Base-by-base conservation (phyloP, 2,329 filamentous ascomycete species). In the Aspergillus flavus region DNA sequence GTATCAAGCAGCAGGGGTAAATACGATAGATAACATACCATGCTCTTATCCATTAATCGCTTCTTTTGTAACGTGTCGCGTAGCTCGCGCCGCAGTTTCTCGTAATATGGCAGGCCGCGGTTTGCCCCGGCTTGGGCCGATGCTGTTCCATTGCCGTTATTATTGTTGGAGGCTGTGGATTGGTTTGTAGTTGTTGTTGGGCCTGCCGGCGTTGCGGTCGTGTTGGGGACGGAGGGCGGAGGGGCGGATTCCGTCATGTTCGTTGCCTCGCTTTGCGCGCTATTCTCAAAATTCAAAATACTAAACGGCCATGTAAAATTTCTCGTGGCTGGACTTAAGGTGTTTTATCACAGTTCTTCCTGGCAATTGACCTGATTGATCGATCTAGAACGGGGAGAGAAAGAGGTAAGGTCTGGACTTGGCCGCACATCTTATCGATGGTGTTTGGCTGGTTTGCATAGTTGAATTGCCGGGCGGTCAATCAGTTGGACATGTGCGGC, bases 11-110 rank as follows among this genome's bases (percentile, higher is more conserved):
- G 30, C 11, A 16, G n/a, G 11, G n/a, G 14, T 11, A 1, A 7
- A 39, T 19, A 11, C n/a, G 19, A 26, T 6, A 19, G 34, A 12
- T 28, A 10, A 77, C 80, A 66, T 71, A 88, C 86, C 76, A 89
- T 79, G 71, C 82, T 84, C 69, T 84, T 85, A 70, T 91, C 88
- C 58, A 91, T 82, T 21, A 84, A 70, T 32, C 87, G 83, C 74
- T 90, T 90, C 79, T 87, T 89, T 58, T 87, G 82, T 10, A 93
- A 79, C 2, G 89, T 87, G 61, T 89, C 86, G 66, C 89, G 85
- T 4, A 93, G 82, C 62, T 90, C 88, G 62, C 85, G 83, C 63
- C 90, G 85, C 55, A 91, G 83, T 72, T 89, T 89, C 75, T 93
- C 90, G 77, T 93, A 93, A 79, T 90, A 92, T 21, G 89, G 88